Evolutionary conservation across 1,139 yeast species (phyloP).

Genomic region (Saccharomyces hybrid): DNA sequence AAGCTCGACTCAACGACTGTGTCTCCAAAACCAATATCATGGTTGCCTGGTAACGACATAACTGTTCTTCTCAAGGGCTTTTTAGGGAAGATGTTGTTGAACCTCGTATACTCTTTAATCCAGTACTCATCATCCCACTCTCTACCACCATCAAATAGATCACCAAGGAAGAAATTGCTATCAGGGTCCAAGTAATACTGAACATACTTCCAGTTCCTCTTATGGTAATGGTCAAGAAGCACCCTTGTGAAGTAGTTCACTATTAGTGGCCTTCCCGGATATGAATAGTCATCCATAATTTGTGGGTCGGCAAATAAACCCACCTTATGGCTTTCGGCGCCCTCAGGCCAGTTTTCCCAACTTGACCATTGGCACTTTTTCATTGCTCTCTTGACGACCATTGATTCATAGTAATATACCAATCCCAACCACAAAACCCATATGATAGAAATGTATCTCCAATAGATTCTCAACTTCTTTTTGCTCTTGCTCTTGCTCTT

Average conservation of each 20-base stretch:
- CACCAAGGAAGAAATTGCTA: constrained; percentile 75
- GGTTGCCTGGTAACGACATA: constrained; percentile 80
- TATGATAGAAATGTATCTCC: constrained; percentile 15
- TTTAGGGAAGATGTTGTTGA: constrained; percentile 52
- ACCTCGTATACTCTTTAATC: constrained; percentile 66
- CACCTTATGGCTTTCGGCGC: constrained; percentile 46
- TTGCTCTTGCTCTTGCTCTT: neutral
- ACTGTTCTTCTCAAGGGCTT: constrained; percentile 42
- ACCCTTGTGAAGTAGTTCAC: constrained; percentile 42
- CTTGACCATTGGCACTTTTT: constrained; percentile 51
- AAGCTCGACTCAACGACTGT: constrained; percentile 47
- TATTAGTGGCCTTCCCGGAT: constrained; percentile 47
- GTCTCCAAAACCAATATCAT: constrained; percentile 88
- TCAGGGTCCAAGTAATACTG: constrained; percentile 63
- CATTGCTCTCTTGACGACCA: constrained; percentile 44
- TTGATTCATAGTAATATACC: constrained; percentile 56
- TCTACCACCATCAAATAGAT: constrained; percentile 90
- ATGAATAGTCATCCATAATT: constrained; percentile 68
- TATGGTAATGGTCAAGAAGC: constrained; percentile 62
- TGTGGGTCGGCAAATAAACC: constrained; percentile 90
- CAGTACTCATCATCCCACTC: constrained; percentile 70
- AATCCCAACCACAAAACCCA: constrained; percentile 39
- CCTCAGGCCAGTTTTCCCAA: constrained; percentile 52
- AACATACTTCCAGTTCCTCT: constrained; percentile 62
- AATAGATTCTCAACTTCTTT: constrained; percentile 16